These are phyloP conservation scores for Scenedesmus sp. DNA, from an alignment of 163 green algal genomes.

Conservation along the genomic window DNA sequence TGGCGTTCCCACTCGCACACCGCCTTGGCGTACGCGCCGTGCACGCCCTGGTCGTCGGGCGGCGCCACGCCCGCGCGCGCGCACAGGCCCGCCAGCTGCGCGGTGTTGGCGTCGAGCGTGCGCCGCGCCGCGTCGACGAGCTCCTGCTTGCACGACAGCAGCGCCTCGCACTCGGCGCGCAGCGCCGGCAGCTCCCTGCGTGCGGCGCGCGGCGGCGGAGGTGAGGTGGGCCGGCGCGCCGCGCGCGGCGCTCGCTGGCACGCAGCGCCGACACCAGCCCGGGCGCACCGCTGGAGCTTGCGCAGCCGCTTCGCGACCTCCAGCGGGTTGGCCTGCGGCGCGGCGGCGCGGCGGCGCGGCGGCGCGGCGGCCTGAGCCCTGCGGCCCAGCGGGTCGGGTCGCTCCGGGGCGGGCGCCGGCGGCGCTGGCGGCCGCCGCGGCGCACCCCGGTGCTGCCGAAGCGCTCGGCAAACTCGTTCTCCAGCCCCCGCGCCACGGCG, in stretches of 20 bases:
- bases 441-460: constrained; percentile 36
- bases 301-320: constrained; percentile 38
- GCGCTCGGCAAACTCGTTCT: constrained; percentile 45
- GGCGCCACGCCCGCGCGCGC: constrained; percentile 2
- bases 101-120: constrained; percentile 38
- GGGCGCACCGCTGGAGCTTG: constrained; percentile 40
- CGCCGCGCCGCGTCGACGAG: constrained; percentile 46
- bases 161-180: constrained; percentile 43
- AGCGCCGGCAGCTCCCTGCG: constrained; percentile 42
- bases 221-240: no score
- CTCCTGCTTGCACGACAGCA: constrained; percentile 47
- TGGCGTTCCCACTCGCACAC: constrained; percentile 44
- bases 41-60: constrained; percentile 30
- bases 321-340: constrained; percentile 41
- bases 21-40: constrained; percentile 37
- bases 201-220: neutral
- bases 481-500: constrained; percentile 26
- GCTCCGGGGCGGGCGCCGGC: no score
- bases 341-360: neutral
- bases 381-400: no score
- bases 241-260: neutral
- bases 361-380: neutral
- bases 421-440: no score
- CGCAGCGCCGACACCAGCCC: neutral
- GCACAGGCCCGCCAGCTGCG: constrained; percentile 38